Base-by-base conservation (phyloP, 148 eudicot species). In the Heliosperma pusillum region DNA sequence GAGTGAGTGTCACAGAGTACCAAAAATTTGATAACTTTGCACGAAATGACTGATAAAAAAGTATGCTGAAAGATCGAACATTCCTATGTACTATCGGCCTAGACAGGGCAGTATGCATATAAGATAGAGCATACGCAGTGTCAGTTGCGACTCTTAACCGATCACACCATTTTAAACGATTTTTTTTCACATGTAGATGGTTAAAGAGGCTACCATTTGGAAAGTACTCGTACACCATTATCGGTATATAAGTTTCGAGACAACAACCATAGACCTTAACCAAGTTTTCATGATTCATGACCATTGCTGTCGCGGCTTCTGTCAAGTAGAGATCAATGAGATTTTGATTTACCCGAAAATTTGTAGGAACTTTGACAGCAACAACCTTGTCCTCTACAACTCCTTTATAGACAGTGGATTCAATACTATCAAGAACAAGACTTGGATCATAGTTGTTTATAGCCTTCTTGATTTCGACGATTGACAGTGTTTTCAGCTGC, bases 231-330 rank as follows among this genome's bases (percentile, higher is more conserved):
- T 77, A 83, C 21, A 74, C 83, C 3, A 74, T 63, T 6, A 83
- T 73, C 1, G 82, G 80, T 17, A 80, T 77, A 19, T 15, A 50
- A 4, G 79, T 74, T 70, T 80, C 81, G 2, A 83, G 78, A 69
- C 86, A 83, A 67, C 86, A 33, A 33, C 40, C 40, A 33, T 69
- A 78, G 27, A 80, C 60, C 66, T 81, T 77, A 40, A 77, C 75
- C 40, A 81, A 56, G 66, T 78, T 77, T 47, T 47, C 66, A 19
- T 83, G 85, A 47, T 58, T 80, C 64, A 73, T 74, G 22, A 72
- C 80, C 56, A 74, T 67, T 10, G 70, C 57, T 47, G 66, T 76
- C 20, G 80, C 74, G 25, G 78, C 80, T 74, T 76, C 85, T n/a
- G 60, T 82, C 12, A 79, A 66, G 74, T 67, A 66, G 21, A 66